phyloP scores from a whole-genome alignment of 352 stramenopile genomes.

The Pythium aquatile region DNA sequence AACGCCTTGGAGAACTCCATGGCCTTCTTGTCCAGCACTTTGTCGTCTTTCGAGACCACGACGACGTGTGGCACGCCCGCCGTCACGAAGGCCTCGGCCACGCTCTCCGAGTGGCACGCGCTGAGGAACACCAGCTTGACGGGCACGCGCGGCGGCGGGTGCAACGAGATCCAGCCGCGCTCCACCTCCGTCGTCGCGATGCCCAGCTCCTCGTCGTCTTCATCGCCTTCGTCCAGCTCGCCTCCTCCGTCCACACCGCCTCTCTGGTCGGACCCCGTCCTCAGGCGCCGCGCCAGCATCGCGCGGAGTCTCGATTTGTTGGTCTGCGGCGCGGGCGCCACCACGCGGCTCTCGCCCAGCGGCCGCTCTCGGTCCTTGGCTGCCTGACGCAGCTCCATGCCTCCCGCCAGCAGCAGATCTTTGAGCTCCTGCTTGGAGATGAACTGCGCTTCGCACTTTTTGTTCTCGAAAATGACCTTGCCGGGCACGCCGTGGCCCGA shows the following conservation, averaged over 20 bases:
- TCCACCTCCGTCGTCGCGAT: conserved; percentile 47
- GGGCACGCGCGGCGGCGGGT: conserved; percentile 41
- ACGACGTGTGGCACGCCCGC: conserved; percentile 90
- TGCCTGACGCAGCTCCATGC: conserved; percentile 33
- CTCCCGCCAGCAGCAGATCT: conserved; percentile 68
- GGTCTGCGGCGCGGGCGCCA: neutral
- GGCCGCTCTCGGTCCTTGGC: conserved; percentile 6
- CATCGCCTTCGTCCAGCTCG: conserved; percentile 2
- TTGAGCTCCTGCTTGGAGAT: conserved; percentile 78
- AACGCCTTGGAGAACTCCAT: conserved; percentile 89
- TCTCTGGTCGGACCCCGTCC: neutral
- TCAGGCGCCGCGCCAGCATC: conserved; percentile 15
- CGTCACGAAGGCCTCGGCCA: conserved; percentile 85
- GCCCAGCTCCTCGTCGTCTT: conserved; percentile 11
- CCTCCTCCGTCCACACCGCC: neutral
- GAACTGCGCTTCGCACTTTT: conserved; percentile 79
- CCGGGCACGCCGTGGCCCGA: conserved; percentile 73
- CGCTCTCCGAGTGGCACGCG: conserved; percentile 87
- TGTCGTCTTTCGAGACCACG: conserved; percentile 82
- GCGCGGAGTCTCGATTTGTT: conserved; percentile 19
- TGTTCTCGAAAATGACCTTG: conserved; percentile 82
- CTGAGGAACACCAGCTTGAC: conserved; percentile 89
- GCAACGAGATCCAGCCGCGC: conserved; percentile 37
- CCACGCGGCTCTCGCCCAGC: conserved; percentile 2
- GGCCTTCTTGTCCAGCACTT: conserved; percentile 84